Evolutionary conservation across 2,329 filamentous ascomycete genomes (phyloP).

Genomic region (Fusarium clavum): DNA sequence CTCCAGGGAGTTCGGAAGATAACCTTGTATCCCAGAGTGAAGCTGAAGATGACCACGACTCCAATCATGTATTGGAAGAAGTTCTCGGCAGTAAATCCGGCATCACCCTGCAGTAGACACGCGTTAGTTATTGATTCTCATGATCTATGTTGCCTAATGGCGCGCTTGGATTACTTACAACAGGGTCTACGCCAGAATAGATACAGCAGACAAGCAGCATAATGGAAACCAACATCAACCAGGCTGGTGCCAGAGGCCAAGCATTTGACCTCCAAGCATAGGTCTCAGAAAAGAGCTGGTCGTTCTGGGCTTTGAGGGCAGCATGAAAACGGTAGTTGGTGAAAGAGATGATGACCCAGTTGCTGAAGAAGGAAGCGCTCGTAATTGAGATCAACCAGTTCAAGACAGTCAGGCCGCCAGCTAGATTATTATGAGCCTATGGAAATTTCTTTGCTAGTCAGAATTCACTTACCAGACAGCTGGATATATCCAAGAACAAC

Average conservation of each 20-base stretch:
- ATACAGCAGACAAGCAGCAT: conserved; percentile 26
- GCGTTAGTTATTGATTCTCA: background rate
- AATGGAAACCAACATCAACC: conserved; percentile 23
- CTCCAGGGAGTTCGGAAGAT: conserved; percentile 35
- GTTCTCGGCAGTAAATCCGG: conserved; percentile 31
- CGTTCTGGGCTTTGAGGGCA: conserved; percentile 30
- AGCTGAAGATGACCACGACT: conserved; percentile 35
- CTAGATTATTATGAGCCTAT: background rate
- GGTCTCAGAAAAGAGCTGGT: conserved; percentile 21
- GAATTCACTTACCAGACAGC: conserved; percentile 6
- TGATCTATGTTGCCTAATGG: background rate
- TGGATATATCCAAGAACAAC: conserved; percentile 28
- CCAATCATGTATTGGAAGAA: conserved; percentile 38
- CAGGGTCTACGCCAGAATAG: conserved; percentile 10
- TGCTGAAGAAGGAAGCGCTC: conserved; percentile 35
- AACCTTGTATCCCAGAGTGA: conserved; percentile 36
- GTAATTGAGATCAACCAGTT: conserved; percentile 38
- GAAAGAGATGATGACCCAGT: conserved; percentile 37
- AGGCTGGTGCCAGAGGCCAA: conserved; percentile 21
- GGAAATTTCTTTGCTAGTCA: accelerated
- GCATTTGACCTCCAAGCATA: conserved; percentile 26
- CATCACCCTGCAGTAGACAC: background rate
- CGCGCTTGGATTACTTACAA: conserved; percentile 8
- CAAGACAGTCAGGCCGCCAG: conserved; percentile 14
- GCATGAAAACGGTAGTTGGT: conserved; percentile 29